Percentiles rank a stretch among this genome's conserved stretches.
These are phyloP conservation scores for Crotalaria pallida DNA, from an alignment of 306 rosid species.

Conservation along the genomic window DNA sequence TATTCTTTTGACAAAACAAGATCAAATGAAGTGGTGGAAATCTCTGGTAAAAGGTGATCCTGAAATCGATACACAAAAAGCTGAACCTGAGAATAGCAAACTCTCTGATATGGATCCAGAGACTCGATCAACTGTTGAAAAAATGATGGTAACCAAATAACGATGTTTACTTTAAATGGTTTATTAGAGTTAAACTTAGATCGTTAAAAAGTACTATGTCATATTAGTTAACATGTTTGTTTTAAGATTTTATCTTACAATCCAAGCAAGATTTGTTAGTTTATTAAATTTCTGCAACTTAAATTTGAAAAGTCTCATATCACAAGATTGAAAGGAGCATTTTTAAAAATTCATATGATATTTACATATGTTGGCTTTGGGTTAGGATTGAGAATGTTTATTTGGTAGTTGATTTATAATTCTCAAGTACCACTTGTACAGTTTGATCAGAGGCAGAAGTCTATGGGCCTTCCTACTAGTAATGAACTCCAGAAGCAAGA, in stretches of 20 bases:
- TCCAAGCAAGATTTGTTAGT: neutral
- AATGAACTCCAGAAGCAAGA: constrained; percentile 86
- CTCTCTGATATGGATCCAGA: constrained; percentile 85
- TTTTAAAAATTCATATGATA: neutral
- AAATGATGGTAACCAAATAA: constrained; percentile 73
- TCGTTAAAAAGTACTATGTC: neutral
- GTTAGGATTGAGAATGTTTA: neutral
- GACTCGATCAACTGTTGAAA: constrained; percentile 81
- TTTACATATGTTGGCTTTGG: neutral
- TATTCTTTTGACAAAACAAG: constrained; percentile 87
- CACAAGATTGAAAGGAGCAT: neutral
- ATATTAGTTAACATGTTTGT: neutral
- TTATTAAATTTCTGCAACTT: constrained; percentile 3
- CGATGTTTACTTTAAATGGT: neutral
- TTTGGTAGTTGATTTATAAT: neutral
- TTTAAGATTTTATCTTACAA: neutral
- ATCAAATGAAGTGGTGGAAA: constrained; percentile 99
- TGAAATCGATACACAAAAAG: constrained; percentile 86
- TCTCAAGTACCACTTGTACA: constrained; percentile 18
- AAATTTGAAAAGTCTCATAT: neutral
- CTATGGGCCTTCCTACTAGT: constrained; percentile 89
- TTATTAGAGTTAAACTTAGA: neutral
- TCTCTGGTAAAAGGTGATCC: constrained; percentile 85
- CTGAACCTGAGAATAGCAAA: constrained; percentile 91
- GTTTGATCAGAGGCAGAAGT: constrained; percentile 94